Percentiles rank a stretch among this genome's conserved stretches.
Conservation (phyloP, 2,329 filamentous ascomycete genomes). For the Aspergillus unguis region DNA sequence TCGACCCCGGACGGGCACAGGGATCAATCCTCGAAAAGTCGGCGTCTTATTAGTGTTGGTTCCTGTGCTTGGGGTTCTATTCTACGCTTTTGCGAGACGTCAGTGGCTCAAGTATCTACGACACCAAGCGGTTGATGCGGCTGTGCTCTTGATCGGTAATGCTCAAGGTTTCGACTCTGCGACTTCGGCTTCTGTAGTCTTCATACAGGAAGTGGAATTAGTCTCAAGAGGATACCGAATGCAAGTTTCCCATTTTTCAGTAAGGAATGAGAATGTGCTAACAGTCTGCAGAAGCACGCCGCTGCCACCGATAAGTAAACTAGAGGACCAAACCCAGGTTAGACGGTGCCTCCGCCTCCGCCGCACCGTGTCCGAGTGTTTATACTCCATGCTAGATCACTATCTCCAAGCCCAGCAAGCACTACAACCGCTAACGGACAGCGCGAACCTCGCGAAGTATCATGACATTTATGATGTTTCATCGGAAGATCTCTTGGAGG, state of each 20-base stretch:
- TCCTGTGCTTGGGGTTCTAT: constrained; percentile 52
- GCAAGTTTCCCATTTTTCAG: constrained; percentile 46
- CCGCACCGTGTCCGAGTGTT: constrained; percentile 66
- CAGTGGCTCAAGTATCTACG: constrained; percentile 79
- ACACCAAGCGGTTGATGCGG: constrained; percentile 68
- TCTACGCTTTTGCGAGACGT: constrained; percentile 70
- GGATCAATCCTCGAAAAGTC: constrained; percentile 41
- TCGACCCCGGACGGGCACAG: constrained; percentile 53
- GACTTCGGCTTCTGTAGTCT: constrained; percentile 69
- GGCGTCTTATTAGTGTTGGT: constrained; percentile 46
- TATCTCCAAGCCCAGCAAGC: constrained; percentile 68
- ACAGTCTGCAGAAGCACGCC: constrained; percentile 67
- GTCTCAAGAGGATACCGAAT: constrained; percentile 87
- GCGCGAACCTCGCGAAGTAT: constrained; percentile 83
- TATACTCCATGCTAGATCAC: constrained; percentile 66
- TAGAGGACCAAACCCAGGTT: constrained; percentile 78
- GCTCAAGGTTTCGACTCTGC: constrained; percentile 79
- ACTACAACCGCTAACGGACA: constrained; percentile 71
- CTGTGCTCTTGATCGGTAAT: constrained; percentile 65
- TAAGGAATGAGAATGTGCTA: constrained; percentile 13
- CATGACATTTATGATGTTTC: constrained; percentile 85
- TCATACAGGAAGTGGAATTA: constrained; percentile 93
- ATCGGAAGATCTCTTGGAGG: constrained; percentile 67
- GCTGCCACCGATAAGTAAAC: constrained; percentile 82
- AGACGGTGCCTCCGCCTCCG: constrained; percentile 78